Evolutionary conservation across 1,284 basidiomycete genomes (phyloP), one percentile per base, ranked within the genome.

Genomic region (Melampsora larici-populina): DNA sequence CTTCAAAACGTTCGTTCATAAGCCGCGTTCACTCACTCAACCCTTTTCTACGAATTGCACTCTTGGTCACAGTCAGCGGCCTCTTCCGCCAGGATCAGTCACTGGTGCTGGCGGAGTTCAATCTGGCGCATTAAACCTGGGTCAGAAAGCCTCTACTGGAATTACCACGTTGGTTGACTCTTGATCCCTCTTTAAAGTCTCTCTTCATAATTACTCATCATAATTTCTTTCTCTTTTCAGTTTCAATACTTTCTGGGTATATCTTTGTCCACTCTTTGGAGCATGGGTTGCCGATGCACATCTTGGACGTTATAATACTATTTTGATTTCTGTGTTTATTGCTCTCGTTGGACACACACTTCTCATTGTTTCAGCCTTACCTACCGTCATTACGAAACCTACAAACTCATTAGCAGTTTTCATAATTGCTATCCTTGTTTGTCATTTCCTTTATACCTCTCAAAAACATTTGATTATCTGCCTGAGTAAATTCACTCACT

Each of bases 321-420:
- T 87, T 73, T 82, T 82, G 80, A 80, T 82, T 70, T 82, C 84
- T 72, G 82, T 85, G 65, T 79, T 79, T 63, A 82, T 86, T 79
- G 84, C 84, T 40, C 80, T 85, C 69, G 80, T 85, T 60, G 85
- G 85, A 0, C 92, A 94, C 83, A 84, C 91, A 78, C 86, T 94
- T 80, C 88, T 94, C 80, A 87, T 93, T 80, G 84, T 91, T 70
- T 88, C 90, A 26, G 88, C 90, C 9, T 83, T 92, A 33, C 92
- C 92, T 0, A 86, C 88, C 1, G 88, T 92, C 63, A 90, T 93
- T 79, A 86, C 88, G 15, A 85, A 89, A 55, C 80, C 85, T 33
- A 84, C 88, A 49, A 85, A 86, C 36, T 87, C 91, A 0, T 84
- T 90, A 36, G 90, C 87, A 1, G 86, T 87, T 55, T 92, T 94